phyloP scores from a whole-genome alignment of 257 asterid species.

The Solanum pinnatisectum region DNA sequence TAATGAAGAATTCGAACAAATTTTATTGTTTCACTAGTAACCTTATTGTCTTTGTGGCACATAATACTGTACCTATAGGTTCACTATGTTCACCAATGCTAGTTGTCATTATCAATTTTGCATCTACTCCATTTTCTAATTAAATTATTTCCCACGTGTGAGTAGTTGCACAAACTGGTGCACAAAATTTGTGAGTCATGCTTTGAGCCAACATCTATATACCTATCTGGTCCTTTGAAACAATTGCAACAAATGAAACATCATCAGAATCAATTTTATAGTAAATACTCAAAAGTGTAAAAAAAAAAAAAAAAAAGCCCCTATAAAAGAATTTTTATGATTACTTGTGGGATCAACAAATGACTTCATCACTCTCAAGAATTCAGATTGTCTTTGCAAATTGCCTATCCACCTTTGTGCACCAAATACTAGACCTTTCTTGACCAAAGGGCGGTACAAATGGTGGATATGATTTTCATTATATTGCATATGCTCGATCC shows the following conservation, averaged over 20 bases:
- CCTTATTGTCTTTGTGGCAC: constrained; percentile 64
- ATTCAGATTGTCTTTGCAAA: constrained; percentile 32
- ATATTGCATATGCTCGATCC: constrained; percentile 77
- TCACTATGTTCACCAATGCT: constrained; percentile 51
- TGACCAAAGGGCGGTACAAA: constrained; percentile 34
- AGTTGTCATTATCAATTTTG: constrained; percentile 47
- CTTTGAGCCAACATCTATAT: constrained; percentile 22
- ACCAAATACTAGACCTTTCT: constrained; percentile 64
- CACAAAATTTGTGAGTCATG: no score
- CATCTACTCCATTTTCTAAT: no score
- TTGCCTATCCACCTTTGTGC: constrained; percentile 50
- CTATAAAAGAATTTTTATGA: constrained; percentile 25
- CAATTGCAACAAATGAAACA: constrained; percentile 17
- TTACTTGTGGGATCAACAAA: constrained; percentile 13
- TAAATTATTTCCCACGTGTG: no score
- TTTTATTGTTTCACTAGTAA: constrained; percentile 40
- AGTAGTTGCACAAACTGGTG: no score
- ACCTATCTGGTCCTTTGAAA: constrained; percentile 40
- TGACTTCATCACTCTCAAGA: constrained; percentile 21
- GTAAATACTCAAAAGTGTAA: neutral
- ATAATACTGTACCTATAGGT: constrained; percentile 60
- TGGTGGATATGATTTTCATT: constrained; percentile 26
- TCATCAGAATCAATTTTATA: neutral
- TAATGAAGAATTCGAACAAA: constrained; percentile 2
- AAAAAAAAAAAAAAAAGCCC: neutral